A percentile compares a stretch with the other conserved stretches of the same genome.
These are phyloP conservation scores for Tolypocladium inflatum DNA, from an alignment of 2,329 filamentous ascomycete species.

Conservation along the genomic window DNA sequence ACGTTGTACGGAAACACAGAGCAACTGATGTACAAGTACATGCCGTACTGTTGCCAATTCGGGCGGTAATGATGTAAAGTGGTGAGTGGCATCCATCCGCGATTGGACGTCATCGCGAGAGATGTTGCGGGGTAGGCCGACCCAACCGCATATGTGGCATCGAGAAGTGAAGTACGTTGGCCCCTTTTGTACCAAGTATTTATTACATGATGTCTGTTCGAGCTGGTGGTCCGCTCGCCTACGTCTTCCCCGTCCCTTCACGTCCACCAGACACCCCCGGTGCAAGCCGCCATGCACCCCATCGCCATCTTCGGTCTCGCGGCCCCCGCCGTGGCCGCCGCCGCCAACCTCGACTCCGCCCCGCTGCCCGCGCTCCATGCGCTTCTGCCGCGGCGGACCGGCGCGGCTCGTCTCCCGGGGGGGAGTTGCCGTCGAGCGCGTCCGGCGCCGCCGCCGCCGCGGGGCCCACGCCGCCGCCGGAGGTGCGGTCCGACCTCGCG, in stretches of 20 bases:
- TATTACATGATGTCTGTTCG: no score
- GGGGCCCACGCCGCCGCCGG: not conserved
- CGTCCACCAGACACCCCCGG: not conserved
- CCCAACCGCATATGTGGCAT: not conserved
- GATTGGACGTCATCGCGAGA: not conserved
- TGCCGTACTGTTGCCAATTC: not conserved
- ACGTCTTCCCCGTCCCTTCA: not conserved
- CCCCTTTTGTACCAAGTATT: not conserved
- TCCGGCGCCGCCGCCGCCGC: not conserved
- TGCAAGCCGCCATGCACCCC: not conserved
- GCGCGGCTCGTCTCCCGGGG: not conserved
- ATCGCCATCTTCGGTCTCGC: not conserved
- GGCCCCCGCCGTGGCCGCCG: not conserved
- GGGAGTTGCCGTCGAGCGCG: not conserved
- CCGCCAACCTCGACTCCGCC: not conserved
- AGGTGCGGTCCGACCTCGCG: not conserved
- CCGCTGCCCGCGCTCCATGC: not conserved
- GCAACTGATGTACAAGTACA: no score
- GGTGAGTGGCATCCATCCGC: not conserved
- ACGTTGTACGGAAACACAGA: no score
- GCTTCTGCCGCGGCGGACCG: not conserved
- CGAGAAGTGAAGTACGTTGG: not conserved
- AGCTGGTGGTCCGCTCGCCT: not conserved
- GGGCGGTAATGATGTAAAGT: not conserved
- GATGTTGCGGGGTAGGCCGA: not conserved